These are phyloP conservation scores for Lotmaria passim DNA, from an alignment of 208 protist species.

Conservation along the genomic window DNA sequence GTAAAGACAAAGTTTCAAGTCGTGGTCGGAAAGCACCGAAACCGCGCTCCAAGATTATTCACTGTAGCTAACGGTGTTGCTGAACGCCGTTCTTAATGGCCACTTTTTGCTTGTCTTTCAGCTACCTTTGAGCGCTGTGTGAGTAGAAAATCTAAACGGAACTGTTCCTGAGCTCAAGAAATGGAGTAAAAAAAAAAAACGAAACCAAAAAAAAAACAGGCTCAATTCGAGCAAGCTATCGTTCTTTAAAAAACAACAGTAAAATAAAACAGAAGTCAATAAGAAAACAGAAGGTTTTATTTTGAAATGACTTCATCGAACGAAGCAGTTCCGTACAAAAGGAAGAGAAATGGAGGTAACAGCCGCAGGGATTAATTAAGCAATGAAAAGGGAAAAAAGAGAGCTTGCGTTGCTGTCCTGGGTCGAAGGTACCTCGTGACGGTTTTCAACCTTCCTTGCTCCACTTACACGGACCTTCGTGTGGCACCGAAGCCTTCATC, in stretches of 20 bases:
- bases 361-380: conserved; percentile 3
- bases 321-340: not conserved
- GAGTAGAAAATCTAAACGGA: not conserved
- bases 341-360: not conserved
- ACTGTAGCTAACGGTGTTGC: not conserved
- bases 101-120: too few species aligned
- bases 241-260: too few species aligned
- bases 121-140: not conserved
- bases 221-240: not conserved
- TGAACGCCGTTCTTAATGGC: too few species aligned
- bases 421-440: not conserved
- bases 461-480: conserved; percentile 55
- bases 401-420: not conserved
- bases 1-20: conserved; percentile 2
- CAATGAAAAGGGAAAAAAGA: conserved; percentile 4
- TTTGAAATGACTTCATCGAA: conserved; percentile 10
- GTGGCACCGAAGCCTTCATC: conserved; percentile 52
- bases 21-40: not conserved
- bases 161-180: not conserved
- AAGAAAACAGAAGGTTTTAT: conserved; percentile 15
- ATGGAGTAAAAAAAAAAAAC: conserved; percentile 1
- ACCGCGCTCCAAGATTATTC: not conserved
- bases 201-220: conserved; percentile 14
- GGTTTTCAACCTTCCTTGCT: conserved; percentile 15
- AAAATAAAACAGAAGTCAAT: not conserved